Conservation (phyloP, 805 yeast species). For the Suhomyces prunicola region DNA sequence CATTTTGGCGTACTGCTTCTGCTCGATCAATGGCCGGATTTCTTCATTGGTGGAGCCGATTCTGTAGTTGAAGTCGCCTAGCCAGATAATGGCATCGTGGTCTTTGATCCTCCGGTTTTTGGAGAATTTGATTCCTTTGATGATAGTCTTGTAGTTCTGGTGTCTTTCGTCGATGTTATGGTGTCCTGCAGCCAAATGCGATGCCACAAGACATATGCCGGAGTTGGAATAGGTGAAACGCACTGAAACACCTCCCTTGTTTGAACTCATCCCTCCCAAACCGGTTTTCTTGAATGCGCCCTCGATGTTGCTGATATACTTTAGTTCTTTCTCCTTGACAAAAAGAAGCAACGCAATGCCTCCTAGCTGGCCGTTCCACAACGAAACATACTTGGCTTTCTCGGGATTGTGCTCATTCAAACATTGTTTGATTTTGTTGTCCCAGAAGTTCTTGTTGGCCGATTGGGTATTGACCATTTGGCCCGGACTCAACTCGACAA, state of each 20-base stretch:
- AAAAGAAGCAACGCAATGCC: constrained; percentile 76
- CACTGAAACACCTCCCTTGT: constrained; percentile 77
- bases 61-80: constrained; percentile 92
- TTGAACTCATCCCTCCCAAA: constrained; percentile 82
- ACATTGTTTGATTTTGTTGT: constrained; percentile 50
- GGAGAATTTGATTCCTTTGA: constrained; percentile 65
- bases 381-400: constrained; percentile 47
- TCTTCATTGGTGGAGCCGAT: constrained; percentile 68
- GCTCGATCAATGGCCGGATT: constrained; percentile 55
- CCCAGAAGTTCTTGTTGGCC: constrained; percentile 60
- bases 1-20: constrained; percentile 46
- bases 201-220: constrained; percentile 71
- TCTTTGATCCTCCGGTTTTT: constrained; percentile 58
- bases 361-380: constrained; percentile 81
- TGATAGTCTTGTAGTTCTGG: constrained; percentile 77
- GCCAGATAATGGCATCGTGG: constrained; percentile 87
- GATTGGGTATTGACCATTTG: constrained; percentile 80
- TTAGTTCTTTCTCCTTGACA: constrained; percentile 49
- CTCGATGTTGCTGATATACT: constrained; percentile 58
- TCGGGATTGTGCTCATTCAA: constrained; percentile 37
- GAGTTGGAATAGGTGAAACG: constrained; percentile 65
- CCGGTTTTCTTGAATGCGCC: constrained; percentile 87
- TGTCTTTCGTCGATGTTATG: constrained; percentile 79
- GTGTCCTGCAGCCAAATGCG: constrained; percentile 94
- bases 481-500: constrained; percentile 77